phyloP scores from a whole-genome alignment of 176 grass and related monocot genomes.

The Raddia distichophylla region DNA sequence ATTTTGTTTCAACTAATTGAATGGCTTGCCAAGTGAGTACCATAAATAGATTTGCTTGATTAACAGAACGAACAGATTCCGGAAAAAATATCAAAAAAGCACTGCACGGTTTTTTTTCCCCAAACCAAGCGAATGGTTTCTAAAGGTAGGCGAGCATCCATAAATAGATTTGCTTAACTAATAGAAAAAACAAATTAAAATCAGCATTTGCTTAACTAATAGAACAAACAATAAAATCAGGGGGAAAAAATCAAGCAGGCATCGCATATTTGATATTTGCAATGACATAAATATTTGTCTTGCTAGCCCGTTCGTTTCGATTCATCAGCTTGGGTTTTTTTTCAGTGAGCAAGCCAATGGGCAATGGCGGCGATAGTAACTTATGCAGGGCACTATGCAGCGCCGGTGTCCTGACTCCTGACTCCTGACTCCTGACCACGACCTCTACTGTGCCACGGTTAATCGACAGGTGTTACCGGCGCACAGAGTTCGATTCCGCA shows the following conservation, averaged over 20 bases:
- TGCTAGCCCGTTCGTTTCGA: neutral
- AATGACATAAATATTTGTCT: neutral
- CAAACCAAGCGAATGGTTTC: neutral
- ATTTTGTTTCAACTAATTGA: too few relatives aligned
- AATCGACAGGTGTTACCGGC: conserved; percentile 2
- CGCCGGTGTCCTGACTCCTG: neutral
- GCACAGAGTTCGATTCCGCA: conserved; percentile 2
- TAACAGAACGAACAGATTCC: neutral
- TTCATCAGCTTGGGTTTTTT: neutral
- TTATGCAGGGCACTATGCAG: too few relatives aligned
- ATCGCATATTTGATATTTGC: neutral
- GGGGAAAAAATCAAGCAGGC: neutral
- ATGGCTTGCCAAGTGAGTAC: neutral
- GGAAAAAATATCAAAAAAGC: neutral
- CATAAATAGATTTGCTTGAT: neutral
- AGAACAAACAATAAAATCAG: neutral
- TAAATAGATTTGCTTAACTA: neutral
- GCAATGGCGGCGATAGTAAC: too few relatives aligned
- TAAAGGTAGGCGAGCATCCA: neutral
- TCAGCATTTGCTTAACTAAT: neutral
- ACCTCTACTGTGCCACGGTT: neutral
- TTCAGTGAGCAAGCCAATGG: too few relatives aligned
- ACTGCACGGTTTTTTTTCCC: neutral
- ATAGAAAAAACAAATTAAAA: neutral
- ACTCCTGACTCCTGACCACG: too few relatives aligned